A percentile compares a stretch with the other conserved stretches of the same genome.
Conservation (phyloP, 371 early-diverging fungal species). For the Blastocladiella emersonii region DNA sequence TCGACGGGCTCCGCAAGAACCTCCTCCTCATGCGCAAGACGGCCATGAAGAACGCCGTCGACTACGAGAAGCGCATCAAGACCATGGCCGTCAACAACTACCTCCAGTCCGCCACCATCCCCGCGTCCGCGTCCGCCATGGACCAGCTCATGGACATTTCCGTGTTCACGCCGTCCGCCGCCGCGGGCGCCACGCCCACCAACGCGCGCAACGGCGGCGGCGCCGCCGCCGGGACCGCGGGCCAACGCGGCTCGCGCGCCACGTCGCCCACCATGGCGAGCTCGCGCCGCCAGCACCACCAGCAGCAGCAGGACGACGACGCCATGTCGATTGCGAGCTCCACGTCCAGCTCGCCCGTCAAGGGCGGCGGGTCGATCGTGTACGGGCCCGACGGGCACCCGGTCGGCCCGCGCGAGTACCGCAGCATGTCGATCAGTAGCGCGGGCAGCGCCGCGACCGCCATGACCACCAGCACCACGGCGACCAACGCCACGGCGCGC, state of each 20-base stretch:
- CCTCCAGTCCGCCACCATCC: not conserved
- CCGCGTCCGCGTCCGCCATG: not conserved
- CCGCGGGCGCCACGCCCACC: not conserved
- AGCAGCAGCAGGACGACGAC: not conserved
- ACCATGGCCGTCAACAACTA: not conserved
- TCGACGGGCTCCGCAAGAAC: slow-evolving; percentile 53
- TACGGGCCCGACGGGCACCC: not conserved
- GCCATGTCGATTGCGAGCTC: slow-evolving; percentile 1
- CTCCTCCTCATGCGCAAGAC: slow-evolving; percentile 67
- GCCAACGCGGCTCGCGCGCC: not conserved
- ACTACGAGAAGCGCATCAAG: slow-evolving; percentile 51
- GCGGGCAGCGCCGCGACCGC: not conserved
- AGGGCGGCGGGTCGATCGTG: not conserved
- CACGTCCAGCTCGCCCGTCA: not conserved
- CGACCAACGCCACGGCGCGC: not conserved
- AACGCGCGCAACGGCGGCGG: not conserved
- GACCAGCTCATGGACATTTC: not conserved
- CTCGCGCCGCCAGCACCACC: not conserved
- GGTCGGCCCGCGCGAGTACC: not conserved
- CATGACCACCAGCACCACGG: not conserved
- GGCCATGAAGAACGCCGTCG: slow-evolving; percentile 55
- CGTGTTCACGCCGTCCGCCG: not conserved
- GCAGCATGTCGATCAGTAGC: not conserved
- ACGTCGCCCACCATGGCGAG: not conserved
- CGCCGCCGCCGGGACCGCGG: too few species aligned